Evolutionary conservation across 805 yeast genomes (phyloP), one percentile per base, ranked within the genome.

Genomic region (Metahyphopichia silvanorum): DNA sequence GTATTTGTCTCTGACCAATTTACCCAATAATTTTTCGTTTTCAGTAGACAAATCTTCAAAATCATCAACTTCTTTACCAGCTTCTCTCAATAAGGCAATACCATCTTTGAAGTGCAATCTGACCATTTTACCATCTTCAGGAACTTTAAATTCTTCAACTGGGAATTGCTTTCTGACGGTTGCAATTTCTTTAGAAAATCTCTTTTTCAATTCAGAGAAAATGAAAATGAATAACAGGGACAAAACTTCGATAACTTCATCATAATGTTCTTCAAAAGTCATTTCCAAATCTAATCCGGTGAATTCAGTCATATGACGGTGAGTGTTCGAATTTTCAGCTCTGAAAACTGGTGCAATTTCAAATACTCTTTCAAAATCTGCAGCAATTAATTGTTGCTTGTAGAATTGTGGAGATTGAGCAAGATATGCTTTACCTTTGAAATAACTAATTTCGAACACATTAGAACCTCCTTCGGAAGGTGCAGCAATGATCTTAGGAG

Each of bases 291-390:
- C 99, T 51, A 94, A 79, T 38, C 99, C 99, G 41, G 84, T 85
- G 62, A 93, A 93, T 67, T 93, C 99, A 36, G 99, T 93, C 95
- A 93, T 82, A 66, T 93, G 99, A 70, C 99, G 89, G 65, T 93
- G 98, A 14, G 98, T 91, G 72, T 93, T 89, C 41, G 98, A 91
- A 74, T 93, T 91, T 66, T 93, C 99, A 37, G 99, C 99, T 68
- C 99, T 80, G 77, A 93, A 93, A 27, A 93, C 98, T 22, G 99
- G 98, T 2, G 93, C 98, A 53, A 93, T 76, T 70, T 93, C 99
- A 58, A 79, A 93, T 30, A 93, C 99, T 53, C 78, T 79, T 71
- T 93, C 98, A 52, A 91, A 93, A 69, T 93, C 99, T 39, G 95
- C 94, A 29, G 97, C 96, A 66, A 93, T 93, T 61, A 91, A 78